Evolutionary conservation across 1,284 basidiomycete genomes (phyloP).

Genomic region (Trichosporon coremiiforme): DNA sequence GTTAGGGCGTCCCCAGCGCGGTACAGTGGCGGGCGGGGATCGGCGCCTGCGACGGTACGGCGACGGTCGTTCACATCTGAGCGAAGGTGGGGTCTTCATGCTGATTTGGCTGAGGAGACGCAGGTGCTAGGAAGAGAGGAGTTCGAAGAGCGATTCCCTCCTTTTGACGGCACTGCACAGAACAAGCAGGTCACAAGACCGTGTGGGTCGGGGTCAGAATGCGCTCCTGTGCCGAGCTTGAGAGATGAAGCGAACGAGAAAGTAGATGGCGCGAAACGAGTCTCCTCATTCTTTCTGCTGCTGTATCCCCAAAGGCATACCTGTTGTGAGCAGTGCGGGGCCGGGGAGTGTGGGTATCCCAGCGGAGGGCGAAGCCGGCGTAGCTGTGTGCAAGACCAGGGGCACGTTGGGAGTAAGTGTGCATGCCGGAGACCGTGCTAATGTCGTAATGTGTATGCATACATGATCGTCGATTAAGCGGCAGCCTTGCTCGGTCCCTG

Average conservation of each 20-base stretch:
- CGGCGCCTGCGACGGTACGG: background rate
- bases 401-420: background rate
- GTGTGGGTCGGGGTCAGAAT: background rate
- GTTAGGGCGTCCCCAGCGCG: background rate
- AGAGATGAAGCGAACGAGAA: background rate
- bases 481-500: conserved; percentile 38
- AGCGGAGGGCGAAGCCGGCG: background rate
- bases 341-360: background rate
- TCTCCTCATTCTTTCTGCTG: background rate
- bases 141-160: background rate
- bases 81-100: background rate
- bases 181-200: background rate
- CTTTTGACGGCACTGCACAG: background rate
- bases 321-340: background rate
- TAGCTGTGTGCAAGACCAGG: background rate
- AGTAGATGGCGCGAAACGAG: background rate
- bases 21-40: background rate
- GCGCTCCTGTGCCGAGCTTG: background rate
- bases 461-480: conserved; percentile 18
- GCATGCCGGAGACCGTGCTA: background rate
- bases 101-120: background rate
- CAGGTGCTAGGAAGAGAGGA: background rate
- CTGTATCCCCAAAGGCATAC: background rate
- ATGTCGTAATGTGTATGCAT: conserved; percentile 23
- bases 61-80: background rate